These are phyloP conservation scores for Fusarium agapanthi DNA, from an alignment of 2,329 filamentous ascomycete species.

Conservation along the genomic window DNA sequence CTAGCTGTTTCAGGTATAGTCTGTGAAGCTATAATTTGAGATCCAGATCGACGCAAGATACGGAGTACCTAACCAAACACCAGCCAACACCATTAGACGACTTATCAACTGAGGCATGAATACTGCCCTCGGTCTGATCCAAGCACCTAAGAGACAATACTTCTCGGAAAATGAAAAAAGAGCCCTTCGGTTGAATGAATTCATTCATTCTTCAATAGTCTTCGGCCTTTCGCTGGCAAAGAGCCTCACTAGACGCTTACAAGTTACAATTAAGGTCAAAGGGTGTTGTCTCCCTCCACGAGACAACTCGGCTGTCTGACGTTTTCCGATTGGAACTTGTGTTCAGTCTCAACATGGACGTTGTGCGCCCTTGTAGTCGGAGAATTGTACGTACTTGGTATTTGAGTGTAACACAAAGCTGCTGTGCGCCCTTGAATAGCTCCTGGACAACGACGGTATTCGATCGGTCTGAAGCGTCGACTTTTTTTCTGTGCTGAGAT, in stretches of 20 bases:
- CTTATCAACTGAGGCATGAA: neutral
- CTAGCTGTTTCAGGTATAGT: conserved; percentile 27
- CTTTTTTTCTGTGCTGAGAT: conserved; percentile 4
- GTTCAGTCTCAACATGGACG: neutral
- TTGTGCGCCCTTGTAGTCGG: conserved; percentile 5
- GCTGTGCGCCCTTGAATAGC: conserved; percentile 9
- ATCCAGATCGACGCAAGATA: conserved; percentile 2
- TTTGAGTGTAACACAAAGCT: conserved; percentile 20
- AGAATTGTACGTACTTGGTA: conserved; percentile 29
- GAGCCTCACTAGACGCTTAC: conserved; percentile 1
- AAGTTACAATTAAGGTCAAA: conserved; percentile 4
- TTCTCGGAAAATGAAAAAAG: neutral
- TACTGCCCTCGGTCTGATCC: neutral
- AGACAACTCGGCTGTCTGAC: conserved; percentile 16
- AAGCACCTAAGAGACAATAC: rapidly evolving
- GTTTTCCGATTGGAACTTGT: conserved; percentile 16
- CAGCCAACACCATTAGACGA: neutral
- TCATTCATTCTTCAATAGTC: neutral
- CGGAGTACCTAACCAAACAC: neutral
- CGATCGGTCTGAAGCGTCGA: neutral
- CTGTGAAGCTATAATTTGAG: neutral
- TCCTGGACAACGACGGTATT: neutral
- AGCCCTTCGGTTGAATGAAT: rapidly evolving
- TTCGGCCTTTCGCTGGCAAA: neutral
- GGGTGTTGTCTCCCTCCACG: conserved; percentile 1